A percentile compares a stretch with the other conserved stretches of the same genome.
Evolutionary conservation across 1,284 basidiomycete species (phyloP).

Genomic region (Apiotrichum porosum): DNA sequence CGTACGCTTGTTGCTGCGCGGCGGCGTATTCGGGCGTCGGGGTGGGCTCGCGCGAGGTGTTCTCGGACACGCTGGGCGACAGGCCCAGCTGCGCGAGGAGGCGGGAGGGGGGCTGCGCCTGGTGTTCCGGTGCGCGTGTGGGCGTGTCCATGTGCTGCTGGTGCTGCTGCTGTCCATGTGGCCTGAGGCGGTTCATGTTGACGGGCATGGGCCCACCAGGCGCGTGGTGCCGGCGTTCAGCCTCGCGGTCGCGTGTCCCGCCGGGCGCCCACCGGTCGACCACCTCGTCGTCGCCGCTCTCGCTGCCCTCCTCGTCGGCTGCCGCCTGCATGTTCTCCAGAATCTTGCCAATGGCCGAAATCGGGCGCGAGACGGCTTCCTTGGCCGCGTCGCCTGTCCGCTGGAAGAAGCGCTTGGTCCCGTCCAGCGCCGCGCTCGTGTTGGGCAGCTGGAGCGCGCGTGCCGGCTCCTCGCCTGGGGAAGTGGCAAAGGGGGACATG

Average conservation of each 20-base stretch:
- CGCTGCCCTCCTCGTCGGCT: constrained; percentile 22
- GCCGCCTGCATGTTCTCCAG: constrained; percentile 59
- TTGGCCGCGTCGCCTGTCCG: constrained; percentile 67
- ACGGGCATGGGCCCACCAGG: not conserved
- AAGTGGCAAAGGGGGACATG: constrained; percentile 39
- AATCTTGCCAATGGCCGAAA: constrained; percentile 79
- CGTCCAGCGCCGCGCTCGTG: constrained; percentile 61
- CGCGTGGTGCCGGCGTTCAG: not conserved
- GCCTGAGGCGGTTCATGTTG: not conserved
- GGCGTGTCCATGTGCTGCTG: not conserved
- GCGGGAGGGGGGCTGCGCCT: constrained; percentile 11
- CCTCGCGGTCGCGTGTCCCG: constrained; percentile 3
- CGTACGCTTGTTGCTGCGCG: not conserved
- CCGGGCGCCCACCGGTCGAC: not conserved
- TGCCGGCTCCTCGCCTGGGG: constrained; percentile 74
- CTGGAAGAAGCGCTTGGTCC: constrained; percentile 70
- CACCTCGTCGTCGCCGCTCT: constrained; percentile 20
- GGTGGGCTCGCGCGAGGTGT: constrained; percentile 6
- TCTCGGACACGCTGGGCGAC: constrained; percentile 8
- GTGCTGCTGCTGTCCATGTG: constrained; percentile 1
- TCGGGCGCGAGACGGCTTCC: constrained; percentile 72
- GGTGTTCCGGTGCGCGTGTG: not conserved
- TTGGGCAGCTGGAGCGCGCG: constrained; percentile 64
- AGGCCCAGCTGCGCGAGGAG: constrained; percentile 18
- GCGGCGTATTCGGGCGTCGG: constrained; percentile 5